Percentiles rank a stretch among this genome's conserved stretches.
phyloP scores from a whole-genome alignment of 352 stramenopile genomes.

The Blastocystis sp. region DNA sequence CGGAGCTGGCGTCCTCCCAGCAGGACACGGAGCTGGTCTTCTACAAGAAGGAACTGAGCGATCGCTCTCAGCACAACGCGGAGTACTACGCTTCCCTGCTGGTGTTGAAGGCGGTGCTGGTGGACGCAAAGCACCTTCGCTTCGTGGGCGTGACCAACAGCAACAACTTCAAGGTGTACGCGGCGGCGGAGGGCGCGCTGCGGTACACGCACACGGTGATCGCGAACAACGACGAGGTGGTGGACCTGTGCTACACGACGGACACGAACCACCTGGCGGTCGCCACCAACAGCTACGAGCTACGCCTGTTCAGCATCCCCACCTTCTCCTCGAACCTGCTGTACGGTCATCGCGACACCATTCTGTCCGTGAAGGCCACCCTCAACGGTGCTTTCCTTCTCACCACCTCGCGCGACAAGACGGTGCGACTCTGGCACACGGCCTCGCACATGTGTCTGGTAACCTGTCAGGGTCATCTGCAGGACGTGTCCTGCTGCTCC shows the following conservation, averaged over 20 bases:
- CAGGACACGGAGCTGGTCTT: slow-evolving; percentile 72
- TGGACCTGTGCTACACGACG: slow-evolving; percentile 80
- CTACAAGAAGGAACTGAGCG: slow-evolving; percentile 77
- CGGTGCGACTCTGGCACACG: slow-evolving; percentile 85
- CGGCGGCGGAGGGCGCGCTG: slow-evolving; percentile 34
- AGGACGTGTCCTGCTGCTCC: slow-evolving; percentile 86
- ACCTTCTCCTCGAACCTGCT: slow-evolving; percentile 88
- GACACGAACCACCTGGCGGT: slow-evolving; percentile 82
- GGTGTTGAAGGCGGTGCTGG: slow-evolving; percentile 10
- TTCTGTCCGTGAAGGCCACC: slow-evolving; percentile 89
- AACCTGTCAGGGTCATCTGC: slow-evolving; percentile 86
- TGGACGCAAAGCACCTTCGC: not conserved
- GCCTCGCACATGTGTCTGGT: slow-evolving; percentile 79
- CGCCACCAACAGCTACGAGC: slow-evolving; percentile 89
- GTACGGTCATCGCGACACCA: slow-evolving; percentile 92
- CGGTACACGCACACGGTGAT: slow-evolving; percentile 76
- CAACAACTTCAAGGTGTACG: slow-evolving; percentile 67
- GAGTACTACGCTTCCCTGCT: slow-evolving; percentile 56
- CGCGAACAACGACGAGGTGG: slow-evolving; percentile 93
- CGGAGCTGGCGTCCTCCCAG: slow-evolving; percentile 77
- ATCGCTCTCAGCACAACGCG: slow-evolving; percentile 73
- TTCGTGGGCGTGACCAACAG: slow-evolving; percentile 62
- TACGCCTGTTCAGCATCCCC: slow-evolving; percentile 86
- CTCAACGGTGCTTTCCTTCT: slow-evolving; percentile 83
- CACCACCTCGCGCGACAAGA: slow-evolving; percentile 89